Evolutionary conservation across 2,329 filamentous ascomycete species (phyloP).

Genomic region (Pyricularia pennisetigena): DNA sequence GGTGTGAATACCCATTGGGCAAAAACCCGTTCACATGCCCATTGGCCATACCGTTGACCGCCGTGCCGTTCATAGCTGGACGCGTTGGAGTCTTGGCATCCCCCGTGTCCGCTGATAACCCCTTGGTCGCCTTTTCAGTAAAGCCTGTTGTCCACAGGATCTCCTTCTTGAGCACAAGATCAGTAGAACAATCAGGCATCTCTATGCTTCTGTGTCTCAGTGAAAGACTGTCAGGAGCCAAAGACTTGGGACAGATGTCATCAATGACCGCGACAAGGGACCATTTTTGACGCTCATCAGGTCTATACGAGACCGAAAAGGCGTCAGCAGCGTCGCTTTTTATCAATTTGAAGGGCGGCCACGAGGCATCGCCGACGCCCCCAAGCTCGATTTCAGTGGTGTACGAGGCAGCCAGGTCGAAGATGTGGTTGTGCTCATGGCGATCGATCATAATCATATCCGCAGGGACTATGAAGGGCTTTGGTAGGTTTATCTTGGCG

Average conservation of each 20-base stretch:
- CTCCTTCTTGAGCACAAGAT: slow-evolving; percentile 39
- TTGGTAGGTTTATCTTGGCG: slow-evolving; percentile 35
- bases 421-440: slow-evolving; percentile 31
- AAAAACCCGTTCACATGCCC: slow-evolving; percentile 11
- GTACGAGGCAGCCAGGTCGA: slow-evolving; percentile 40
- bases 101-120: background rate
- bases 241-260: slow-evolving; percentile 28
- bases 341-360: slow-evolving; percentile 40
- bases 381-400: slow-evolving; percentile 41
- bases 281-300: slow-evolving; percentile 15
- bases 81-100: background rate
- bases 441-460: slow-evolving; percentile 40
- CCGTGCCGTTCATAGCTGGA: slow-evolving; percentile 1
- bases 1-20: slow-evolving; percentile 11
- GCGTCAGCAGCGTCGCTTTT: slow-evolving; percentile 16
- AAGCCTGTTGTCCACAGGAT: slow-evolving; percentile 35
- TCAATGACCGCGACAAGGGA: slow-evolving; percentile 29
- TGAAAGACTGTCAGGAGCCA: slow-evolving; percentile 19
- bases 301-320: slow-evolving; percentile 5
- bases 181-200: slow-evolving; percentile 20
- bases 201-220: slow-evolving; percentile 24
- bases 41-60: slow-evolving; percentile 17
- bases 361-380: slow-evolving; percentile 35
- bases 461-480: slow-evolving; percentile 41
- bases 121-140: slow-evolving; percentile 17